Base-by-base conservation (phyloP, 225 moss, liverwort and hornwort species). In the Straminergon stramineum region DNA sequence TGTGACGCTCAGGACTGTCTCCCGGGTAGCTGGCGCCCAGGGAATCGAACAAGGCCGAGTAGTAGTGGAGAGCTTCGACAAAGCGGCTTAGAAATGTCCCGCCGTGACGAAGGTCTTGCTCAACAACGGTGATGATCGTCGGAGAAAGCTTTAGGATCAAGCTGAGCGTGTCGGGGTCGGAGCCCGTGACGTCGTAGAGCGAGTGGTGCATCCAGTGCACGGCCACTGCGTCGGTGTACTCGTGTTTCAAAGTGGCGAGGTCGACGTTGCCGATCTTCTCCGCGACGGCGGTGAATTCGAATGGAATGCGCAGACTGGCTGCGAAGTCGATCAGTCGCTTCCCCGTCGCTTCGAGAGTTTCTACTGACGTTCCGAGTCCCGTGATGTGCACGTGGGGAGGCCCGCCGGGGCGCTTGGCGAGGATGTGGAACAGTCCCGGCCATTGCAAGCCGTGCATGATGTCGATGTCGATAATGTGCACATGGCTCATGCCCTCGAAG, bases 391-490 rank as follows among this genome's bases (percentile, higher is more conserved):
- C 94, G 41, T 88, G 92, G 1, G 96, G 97, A 32, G 97, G 95
- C 4, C 97, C 96, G 11, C 96, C 96, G 1, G 96, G 95, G 19
- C 97, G 87, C 63, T 92, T 92, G 8, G 96, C 97, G 5, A 97
- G 91, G 41, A 95, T 95, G 77, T 95, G 95, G 39, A 97, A 96
- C 57, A 97, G 87, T 6, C 95, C 95, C 6, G 96, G 96, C 97
- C 97, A 97, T 48, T 97, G 97, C n/a, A 97, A 91, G 55, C 97
- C 97, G 60, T 97, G 96, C 97, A 97, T 97, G 64, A 97, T 96
- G 86, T 97, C 97, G 43, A 95, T 93, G 84, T 97, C 97, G 69
- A 97, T 93, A 58, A 97, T 95, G 83, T 97, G 97, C 52, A 97
- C 97, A 27, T 90, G 89, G 57, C 30, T 90, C 92, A 95, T 95